Evolutionary conservation across 23 red algal species (phyloP), one percentile per base, ranked within the genome.

Genomic region (Chondrus crispus): DNA sequence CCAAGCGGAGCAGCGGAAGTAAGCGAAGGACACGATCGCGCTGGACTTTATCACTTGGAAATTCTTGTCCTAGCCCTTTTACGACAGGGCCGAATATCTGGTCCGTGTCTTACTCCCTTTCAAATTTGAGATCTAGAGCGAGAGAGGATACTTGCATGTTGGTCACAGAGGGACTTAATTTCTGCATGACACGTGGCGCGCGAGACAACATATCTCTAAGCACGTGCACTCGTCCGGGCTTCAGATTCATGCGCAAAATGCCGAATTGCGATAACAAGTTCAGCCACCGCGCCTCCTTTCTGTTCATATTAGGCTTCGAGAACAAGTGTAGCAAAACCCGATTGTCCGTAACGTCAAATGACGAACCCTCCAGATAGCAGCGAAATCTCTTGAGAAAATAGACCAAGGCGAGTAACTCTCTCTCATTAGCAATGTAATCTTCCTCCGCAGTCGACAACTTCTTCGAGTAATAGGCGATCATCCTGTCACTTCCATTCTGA

Each of bases 331-430:
- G 52, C 18, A 57, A 22, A 11, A 82, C 45, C 47, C 57, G 78
- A 51, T 50, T 82, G 35, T 82, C 78, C 22, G 78, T 82, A 1
- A 82, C 42, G 22, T 82, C 45, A 58, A 82, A 82, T 13, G n/a
- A 14, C 22, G 13, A 1, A 53, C 46, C 78, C 26, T 82, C 78
- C 42, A 82, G 78, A 47, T 82, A 82, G 24, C 78, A 60, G 1
- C 78, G 12, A 60, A 82, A 66, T 14, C 26, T 6, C 5, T 32
- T 13, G 26, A 66, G 35, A 32, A 66, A 66, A 66, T 66, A 66
- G 35, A 66, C 60, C 9, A 66, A 32, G 35, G 26, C 60, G 60
- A 2, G 18, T 9, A 66, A 32, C 60, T 66, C 60, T 9, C 60
- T 22, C 26, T 66, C 60, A 66, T 66, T 66, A 66, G 60, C 60